Conservation (phyloP, 2,329 filamentous ascomycete genomes). For the Scytalidium lignicola region DNA sequence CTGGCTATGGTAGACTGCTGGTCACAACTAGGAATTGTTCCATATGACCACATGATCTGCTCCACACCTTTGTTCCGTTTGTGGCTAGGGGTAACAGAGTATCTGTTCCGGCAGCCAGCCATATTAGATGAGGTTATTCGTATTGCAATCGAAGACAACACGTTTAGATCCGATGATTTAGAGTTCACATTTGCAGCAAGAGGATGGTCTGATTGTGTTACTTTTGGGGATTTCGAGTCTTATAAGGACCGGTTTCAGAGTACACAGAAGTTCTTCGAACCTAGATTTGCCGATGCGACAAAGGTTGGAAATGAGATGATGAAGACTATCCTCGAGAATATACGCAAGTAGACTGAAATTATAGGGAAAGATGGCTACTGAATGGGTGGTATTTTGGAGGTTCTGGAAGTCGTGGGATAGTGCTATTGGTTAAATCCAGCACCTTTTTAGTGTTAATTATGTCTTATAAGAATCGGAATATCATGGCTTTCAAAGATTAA, state of each 20-base stretch:
- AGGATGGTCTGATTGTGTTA: constrained; percentile 93
- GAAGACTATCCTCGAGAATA: constrained; percentile 84
- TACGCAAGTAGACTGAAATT: constrained; percentile 32
- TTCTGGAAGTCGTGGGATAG: too few relatives aligned
- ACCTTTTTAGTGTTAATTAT: too few relatives aligned
- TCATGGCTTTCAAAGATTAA: too few relatives aligned
- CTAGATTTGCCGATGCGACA: constrained; percentile 80
- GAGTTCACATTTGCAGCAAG: constrained; percentile 97
- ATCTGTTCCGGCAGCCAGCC: constrained; percentile 78
- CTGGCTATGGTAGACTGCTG: constrained; percentile 98
- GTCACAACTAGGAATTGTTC: constrained; percentile 87
- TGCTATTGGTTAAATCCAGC: too few relatives aligned
- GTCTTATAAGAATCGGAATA: too few relatives aligned
- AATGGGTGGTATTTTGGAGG: too few relatives aligned
- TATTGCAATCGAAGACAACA: constrained; percentile 83
- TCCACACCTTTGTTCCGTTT: constrained; percentile 95
- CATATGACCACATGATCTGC: constrained; percentile 99
- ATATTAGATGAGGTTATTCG: constrained; percentile 80
- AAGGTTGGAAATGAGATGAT: constrained; percentile 95
- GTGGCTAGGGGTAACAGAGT: constrained; percentile 95
- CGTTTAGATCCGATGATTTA: constrained; percentile 89
- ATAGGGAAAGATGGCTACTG: too few relatives aligned
- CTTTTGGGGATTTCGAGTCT: constrained; percentile 84
- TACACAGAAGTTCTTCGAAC: constrained; percentile 88
- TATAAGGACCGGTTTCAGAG: constrained; percentile 88